Evolutionary conservation across 2,329 filamentous ascomycete species (phyloP).

Genomic region (Rosellinia necatrix): DNA sequence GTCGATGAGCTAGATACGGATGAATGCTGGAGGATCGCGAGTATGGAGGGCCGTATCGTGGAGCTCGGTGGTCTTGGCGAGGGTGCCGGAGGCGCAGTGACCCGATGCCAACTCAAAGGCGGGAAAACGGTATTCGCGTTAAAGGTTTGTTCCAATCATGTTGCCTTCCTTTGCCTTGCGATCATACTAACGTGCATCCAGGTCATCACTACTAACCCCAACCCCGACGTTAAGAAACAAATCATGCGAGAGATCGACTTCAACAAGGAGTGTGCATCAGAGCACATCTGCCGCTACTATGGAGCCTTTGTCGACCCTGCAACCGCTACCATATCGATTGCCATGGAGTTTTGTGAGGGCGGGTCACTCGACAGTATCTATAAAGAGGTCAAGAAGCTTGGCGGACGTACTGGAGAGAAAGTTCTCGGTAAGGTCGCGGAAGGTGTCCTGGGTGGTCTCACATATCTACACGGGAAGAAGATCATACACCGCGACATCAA

Average conservation of each 20-base stretch:
- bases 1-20: slow-evolving; percentile 95
- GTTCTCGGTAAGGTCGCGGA: slow-evolving; percentile 96
- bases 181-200: slow-evolving; percentile 44
- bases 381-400: slow-evolving; percentile 93
- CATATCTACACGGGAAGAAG: slow-evolving; percentile 91
- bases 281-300: slow-evolving; percentile 97
- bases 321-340: slow-evolving; percentile 96
- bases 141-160: slow-evolving; percentile 66
- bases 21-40: slow-evolving; percentile 85
- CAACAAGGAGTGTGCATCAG: slow-evolving; percentile 95
- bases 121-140: slow-evolving; percentile 95
- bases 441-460: slow-evolving; percentile 89
- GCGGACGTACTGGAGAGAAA: slow-evolving; percentile 93
- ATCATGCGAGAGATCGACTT: slow-evolving; percentile 95
- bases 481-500: slow-evolving; percentile 99
- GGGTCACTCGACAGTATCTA: slow-evolving; percentile 97
- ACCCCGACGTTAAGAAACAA: slow-evolving; percentile 97
- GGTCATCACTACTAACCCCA: slow-evolving; percentile 98
- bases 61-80: slow-evolving; percentile 91
- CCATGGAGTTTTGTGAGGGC: slow-evolving; percentile 98
- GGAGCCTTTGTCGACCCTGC: slow-evolving; percentile 95
- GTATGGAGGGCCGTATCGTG: slow-evolving; percentile 82
- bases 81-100: slow-evolving; percentile 94
- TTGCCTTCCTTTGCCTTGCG: slow-evolving; percentile 3
- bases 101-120: slow-evolving; percentile 83